Base-by-base conservation (phyloP, 148 eudicot genomes). In the Nepenthes gracilis region DNA sequence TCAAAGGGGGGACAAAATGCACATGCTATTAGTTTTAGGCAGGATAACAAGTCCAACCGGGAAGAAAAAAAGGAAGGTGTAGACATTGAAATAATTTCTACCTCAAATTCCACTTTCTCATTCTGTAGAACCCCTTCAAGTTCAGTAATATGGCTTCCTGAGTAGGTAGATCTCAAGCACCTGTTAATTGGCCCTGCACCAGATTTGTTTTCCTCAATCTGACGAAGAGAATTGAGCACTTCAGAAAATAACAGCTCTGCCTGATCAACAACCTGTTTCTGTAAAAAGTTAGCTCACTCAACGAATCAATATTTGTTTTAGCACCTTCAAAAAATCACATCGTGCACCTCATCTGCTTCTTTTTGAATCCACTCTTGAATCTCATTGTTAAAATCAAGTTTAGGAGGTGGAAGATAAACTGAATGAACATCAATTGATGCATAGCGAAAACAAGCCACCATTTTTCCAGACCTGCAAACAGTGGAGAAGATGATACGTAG, bases 401-500 rank as follows among this genome's bases (percentile, higher is more conserved):
- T 83, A 12, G 74, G 43, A 7, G 99, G 99, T 66, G 99, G 99
- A 53, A 89, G 89, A 71, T 77, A 83, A 43, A 86, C 99, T 13
- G 99, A 86, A 69, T 82, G 91, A 71, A 94, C 97, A 62, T 94
- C 90, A 65, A 89, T 94, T 60, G 99, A 83, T 60, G 99, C 97
- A 80, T 94, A 94, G 36, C 97, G 97, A 69, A 94, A 94, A 73
- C 99, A 94, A 73, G 99, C 99, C 68, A 94, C 99, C 99, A 94
- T 89, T 60, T 84, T 81, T 61, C 95, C 99, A 64, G 80, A 88
- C 62, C 99, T 89, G 85, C 74, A 81, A 57, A 4, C 23, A 45
- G 43, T 23, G 54, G 12, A 4, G 23, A 23, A 35, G 32, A 34
- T 13, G 33, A 49, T 12, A 55, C 2, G 37, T 36, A 66, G 35